phyloP scores from a whole-genome alignment of 768 basidiomycete species.

The Pleurotus cornucopiae region DNA sequence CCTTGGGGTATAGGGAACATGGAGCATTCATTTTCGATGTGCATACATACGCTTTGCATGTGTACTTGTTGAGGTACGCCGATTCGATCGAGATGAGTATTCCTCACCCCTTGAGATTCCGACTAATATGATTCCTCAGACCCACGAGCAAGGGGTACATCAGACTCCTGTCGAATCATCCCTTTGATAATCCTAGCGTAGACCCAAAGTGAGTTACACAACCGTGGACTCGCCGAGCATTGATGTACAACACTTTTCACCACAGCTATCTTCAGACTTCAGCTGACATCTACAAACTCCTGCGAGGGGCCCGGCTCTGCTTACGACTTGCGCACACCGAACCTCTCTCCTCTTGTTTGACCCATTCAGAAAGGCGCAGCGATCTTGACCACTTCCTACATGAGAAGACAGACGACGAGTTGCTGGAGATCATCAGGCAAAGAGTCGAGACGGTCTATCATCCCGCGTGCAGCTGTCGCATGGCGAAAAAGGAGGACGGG shows the following conservation, averaged over 20 bases:
- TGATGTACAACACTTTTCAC: background rate
- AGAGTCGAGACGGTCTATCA: conserved; percentile 45
- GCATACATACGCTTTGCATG: conserved; percentile 37
- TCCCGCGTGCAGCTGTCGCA: conserved; percentile 39
- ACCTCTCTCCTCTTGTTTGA: conserved; percentile 34
- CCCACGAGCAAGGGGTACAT: conserved; percentile 40
- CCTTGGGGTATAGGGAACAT: conserved; percentile 37
- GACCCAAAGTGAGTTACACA: conserved; percentile 34
- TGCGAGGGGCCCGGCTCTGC: conserved; percentile 34
- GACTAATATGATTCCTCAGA: conserved; percentile 16
- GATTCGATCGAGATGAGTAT: background rate
- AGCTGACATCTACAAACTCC: conserved; percentile 39
- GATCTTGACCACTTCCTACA: conserved; percentile 37
- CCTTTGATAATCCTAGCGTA: conserved; percentile 39
- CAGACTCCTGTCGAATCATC: conserved; percentile 33
- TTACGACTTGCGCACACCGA: conserved; percentile 34
- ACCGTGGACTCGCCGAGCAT: too few species aligned
- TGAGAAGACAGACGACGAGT: conserved; percentile 31
- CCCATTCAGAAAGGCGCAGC: conserved; percentile 24
- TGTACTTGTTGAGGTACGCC: conserved; percentile 35
- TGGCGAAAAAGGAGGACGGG: conserved; percentile 33
- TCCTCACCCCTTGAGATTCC: background rate
- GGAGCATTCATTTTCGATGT: conserved; percentile 9
- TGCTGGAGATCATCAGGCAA: conserved; percentile 32
- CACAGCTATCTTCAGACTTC: conserved; percentile 35